Conservation (phyloP, 225 moss, liverwort and hornwort species). For the Polytrichum formosum region DNA sequence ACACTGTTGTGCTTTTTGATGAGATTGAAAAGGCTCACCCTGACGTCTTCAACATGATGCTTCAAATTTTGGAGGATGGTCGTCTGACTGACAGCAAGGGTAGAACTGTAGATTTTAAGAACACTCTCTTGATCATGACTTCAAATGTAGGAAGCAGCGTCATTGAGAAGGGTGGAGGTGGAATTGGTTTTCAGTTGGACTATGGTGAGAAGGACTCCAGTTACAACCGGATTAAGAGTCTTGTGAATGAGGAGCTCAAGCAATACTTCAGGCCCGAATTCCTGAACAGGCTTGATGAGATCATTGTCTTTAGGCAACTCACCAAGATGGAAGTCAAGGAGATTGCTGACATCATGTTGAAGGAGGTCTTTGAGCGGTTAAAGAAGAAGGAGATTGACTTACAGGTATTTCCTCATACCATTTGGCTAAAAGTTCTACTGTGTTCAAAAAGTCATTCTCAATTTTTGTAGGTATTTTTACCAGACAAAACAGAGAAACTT, state of each 20-base stretch:
- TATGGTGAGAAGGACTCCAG: constrained; percentile 98
- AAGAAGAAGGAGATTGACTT: constrained; percentile 98
- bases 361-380: constrained; percentile 90
- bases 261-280: constrained; percentile 98
- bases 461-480: neutral
- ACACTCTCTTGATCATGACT: constrained; percentile 96
- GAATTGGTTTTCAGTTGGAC: constrained; percentile 97
- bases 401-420: constrained; percentile 39
- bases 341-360: constrained; percentile 96
- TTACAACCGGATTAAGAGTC: constrained; percentile 94
- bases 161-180: constrained; percentile 96
- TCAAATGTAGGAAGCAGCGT: constrained; percentile 97
- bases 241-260: constrained; percentile 94
- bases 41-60: constrained; percentile 93
- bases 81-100: constrained; percentile 93
- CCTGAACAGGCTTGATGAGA: constrained; percentile 86
- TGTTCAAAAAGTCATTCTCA: neutral
- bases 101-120: constrained; percentile 92
- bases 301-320: constrained; percentile 91
- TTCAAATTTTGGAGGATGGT: constrained; percentile 91
- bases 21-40: constrained; percentile 96
- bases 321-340: constrained; percentile 96
- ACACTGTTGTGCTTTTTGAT: constrained; percentile 81
- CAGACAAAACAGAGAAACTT: neutral
- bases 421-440: too few relatives aligned